Percentiles rank a stretch among this genome's conserved stretches.
Evolutionary conservation across 768 basidiomycete species (phyloP).

Genomic region (Termitomyces sp.): DNA sequence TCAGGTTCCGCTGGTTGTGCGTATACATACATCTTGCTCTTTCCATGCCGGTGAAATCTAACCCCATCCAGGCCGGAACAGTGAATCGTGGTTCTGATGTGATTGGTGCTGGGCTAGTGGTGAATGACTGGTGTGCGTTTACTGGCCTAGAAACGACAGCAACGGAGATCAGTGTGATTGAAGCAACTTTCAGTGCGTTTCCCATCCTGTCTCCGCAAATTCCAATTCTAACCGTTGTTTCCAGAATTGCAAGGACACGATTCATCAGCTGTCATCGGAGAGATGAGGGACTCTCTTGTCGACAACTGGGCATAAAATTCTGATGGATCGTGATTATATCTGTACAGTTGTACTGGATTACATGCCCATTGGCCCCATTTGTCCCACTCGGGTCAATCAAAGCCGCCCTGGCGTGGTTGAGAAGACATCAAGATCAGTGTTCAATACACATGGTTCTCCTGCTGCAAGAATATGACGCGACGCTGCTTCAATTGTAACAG

Average conservation of each 20-base stretch:
- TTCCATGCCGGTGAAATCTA: neutral
- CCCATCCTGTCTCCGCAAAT: neutral
- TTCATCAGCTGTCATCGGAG: slow-evolving; percentile 76
- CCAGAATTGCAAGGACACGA: slow-evolving; percentile 83
- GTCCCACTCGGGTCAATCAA: neutral
- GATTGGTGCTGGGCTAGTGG: slow-evolving; percentile 94
- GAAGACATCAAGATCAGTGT: neutral
- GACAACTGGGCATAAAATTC: slow-evolving; percentile 80
- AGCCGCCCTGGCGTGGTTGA: neutral
- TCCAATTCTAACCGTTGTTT: slow-evolving; percentile 3
- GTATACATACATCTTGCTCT: slow-evolving; percentile 24
- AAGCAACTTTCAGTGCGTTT: slow-evolving; percentile 90
- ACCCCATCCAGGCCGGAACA: slow-evolving; percentile 73
- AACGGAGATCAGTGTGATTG: slow-evolving; percentile 97
- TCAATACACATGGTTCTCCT: neutral
- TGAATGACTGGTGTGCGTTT: slow-evolving; percentile 99
- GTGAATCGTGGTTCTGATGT: slow-evolving; percentile 99
- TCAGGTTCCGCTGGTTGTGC: slow-evolving; percentile 90
- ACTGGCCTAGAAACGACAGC: slow-evolving; percentile 99
- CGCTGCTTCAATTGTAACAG: no score
- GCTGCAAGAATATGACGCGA: neutral
- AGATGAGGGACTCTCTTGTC: slow-evolving; percentile 88
- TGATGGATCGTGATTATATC: neutral
- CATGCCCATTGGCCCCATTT: neutral
- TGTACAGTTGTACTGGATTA: neutral